Percentiles rank a stretch among this genome's conserved stretches.
Conservation (phyloP, 1,284 basidiomycete species). For the Hypsizygus ulmarius region DNA sequence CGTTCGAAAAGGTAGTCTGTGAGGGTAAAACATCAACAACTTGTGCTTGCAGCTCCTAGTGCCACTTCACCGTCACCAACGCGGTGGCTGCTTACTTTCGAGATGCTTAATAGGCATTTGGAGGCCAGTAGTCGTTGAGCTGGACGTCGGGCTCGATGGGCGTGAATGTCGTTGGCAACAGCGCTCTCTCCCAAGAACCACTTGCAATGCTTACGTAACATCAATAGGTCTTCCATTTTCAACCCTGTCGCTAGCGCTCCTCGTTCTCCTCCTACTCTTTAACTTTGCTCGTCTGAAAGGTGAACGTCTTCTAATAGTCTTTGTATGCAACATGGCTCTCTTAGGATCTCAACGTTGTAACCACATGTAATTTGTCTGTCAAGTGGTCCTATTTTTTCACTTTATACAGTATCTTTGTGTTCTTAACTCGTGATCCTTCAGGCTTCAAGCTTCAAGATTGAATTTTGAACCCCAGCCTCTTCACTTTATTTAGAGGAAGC, state of each 20-base stretch:
- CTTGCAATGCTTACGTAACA: constrained; percentile 17
- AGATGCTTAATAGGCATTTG: constrained; percentile 45
- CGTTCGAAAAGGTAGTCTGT: constrained; percentile 83
- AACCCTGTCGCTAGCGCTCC: not conserved
- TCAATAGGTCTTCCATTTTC: constrained; percentile 4
- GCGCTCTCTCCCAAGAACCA: constrained; percentile 12
- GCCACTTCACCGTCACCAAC: not conserved
- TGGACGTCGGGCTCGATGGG: constrained; percentile 16
- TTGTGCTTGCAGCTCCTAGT: constrained; percentile 1
- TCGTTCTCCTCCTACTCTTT: not conserved
- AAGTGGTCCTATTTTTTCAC: no score
- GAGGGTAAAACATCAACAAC: constrained; percentile 5
- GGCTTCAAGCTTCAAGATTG: no score
- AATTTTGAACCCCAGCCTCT: no score
- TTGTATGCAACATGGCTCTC: no score
- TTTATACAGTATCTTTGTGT: no score
- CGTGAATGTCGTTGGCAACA: constrained; percentile 20
- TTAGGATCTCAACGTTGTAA: no score
- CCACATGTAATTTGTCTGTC: no score
- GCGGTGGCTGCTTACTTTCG: constrained; percentile 11
- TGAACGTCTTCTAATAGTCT: not conserved
- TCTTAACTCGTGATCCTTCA: no score
- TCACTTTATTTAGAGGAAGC: no score
- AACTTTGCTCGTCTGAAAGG: not conserved
- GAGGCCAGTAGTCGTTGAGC: constrained; percentile 11